These are phyloP conservation scores for Exophiala sideris DNA, from an alignment of 2,329 filamentous ascomycete genomes.

Conservation along the genomic window DNA sequence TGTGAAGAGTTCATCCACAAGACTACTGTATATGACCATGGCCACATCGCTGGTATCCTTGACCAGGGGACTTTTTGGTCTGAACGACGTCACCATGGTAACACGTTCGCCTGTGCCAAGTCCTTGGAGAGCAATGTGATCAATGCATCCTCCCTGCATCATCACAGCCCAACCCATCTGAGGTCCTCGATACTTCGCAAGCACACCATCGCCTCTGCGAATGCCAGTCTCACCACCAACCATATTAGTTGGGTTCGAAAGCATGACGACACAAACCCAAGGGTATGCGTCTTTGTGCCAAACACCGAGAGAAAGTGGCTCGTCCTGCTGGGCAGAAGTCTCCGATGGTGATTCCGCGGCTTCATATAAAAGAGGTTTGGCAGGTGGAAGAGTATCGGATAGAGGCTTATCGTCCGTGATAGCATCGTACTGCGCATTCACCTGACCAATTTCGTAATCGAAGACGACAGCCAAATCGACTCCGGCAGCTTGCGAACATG, in stretches of 20 bases:
- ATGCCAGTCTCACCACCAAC: constrained; percentile 32
- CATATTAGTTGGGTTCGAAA: constrained; percentile 31
- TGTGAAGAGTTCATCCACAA: constrained; percentile 11
- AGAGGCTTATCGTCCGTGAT: constrained; percentile 13
- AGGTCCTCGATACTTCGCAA: constrained; percentile 23
- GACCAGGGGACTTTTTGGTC: constrained; percentile 19
- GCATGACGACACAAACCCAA: constrained; percentile 34
- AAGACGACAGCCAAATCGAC: constrained; percentile 28
- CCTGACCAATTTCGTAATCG: constrained; percentile 29
- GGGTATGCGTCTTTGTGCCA: constrained; percentile 29
- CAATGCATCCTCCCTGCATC: constrained; percentile 32
- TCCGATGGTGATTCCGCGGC: not conserved
- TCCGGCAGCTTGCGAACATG: constrained; percentile 25
- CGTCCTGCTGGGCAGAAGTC: constrained; percentile 6
- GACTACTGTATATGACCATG: constrained; percentile 14
- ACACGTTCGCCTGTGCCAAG: constrained; percentile 30
- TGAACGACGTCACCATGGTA: constrained; percentile 31
- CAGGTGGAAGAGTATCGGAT: constrained; percentile 7
- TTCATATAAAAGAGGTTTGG: constrained; percentile 7
- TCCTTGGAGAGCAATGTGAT: constrained; percentile 30
- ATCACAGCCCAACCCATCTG: constrained; percentile 30
- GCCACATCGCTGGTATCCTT: constrained; percentile 13
- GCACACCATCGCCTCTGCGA: constrained; percentile 25
- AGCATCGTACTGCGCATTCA: constrained; percentile 32
- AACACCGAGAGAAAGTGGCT: constrained; percentile 12